Evolutionary conservation across 2,329 filamentous ascomycete genomes (phyloP), one percentile per base, ranked within the genome.

Genomic region (Emergomyces pasteurianus): DNA sequence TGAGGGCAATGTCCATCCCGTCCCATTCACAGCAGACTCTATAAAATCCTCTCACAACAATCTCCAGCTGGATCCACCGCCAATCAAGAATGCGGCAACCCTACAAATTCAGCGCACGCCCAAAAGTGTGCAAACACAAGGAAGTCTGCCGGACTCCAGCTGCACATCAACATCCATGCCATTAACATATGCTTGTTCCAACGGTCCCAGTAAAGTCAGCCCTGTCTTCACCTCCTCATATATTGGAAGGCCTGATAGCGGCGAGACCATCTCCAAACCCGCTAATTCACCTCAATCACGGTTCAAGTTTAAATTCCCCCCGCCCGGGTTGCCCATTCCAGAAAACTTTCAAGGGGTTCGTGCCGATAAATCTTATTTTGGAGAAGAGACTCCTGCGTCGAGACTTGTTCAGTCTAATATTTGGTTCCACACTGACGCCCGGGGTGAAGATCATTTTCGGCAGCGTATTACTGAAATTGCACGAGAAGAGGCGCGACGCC

Each of bases 381-480:
- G 14, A 26, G 21, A 34, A 43, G 31, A 10, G 12, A 23, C 31
- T 42, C 34, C 53, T 1, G 34, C 40, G 8, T 38, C 55, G 52
- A 60, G 61, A 50, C 46, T 63, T 3, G 59, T 46, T 42, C 55
- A 63, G 34, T 63, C 63, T 5, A 63, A 61, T 40, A 28, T 38
- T 26, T 65, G 62, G 60, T 64, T 62, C 52, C 53, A 58, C 23
- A 42, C 57, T 2, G 63, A 64, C 52, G 36, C 38, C n/a, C 61
- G 63, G 18, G 61, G 55, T 46, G 61, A 60, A 23, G 53, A 47
- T 8, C 23, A 49, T 28, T 49, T 62, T 42, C 58, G 62, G 42
- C 36, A 62, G 56, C 56, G 50, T 18, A 61, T 65, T 38, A 38
- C 38, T 10, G 54, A 36, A 21, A 60, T 62, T 28, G 57, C 62